phyloP scores from a whole-genome alignment of 2,329 filamentous ascomycete genomes.

The Paecilomyces sp. region DNA sequence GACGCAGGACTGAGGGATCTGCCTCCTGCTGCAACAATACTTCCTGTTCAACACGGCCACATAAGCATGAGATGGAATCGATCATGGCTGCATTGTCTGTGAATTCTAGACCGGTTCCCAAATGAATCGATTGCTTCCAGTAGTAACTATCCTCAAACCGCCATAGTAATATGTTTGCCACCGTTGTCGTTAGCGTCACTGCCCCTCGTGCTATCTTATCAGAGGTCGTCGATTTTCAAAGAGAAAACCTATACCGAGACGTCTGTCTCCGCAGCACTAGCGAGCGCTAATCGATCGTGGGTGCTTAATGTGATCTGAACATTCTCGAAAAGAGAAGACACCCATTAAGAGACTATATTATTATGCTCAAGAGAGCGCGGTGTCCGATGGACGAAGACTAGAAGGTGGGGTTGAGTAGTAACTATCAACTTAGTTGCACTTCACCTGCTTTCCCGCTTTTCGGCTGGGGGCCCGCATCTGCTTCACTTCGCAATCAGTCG shows the following conservation, averaged over 20 bases:
- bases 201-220: not conserved
- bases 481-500: not conserved
- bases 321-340: not conserved
- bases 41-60: constrained; percentile 15
- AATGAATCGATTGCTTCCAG: not conserved
- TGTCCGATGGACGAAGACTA: not conserved
- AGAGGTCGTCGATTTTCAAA: not conserved
- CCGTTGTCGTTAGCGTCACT: not conserved
- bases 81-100: not conserved
- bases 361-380: not conserved
- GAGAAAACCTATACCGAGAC: not conserved
- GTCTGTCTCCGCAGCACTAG: not conserved
- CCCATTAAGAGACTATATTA: not conserved
- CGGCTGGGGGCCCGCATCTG: not conserved
- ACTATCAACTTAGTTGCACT: not conserved
- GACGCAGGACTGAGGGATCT: constrained; percentile 16
- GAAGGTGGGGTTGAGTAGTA: not conserved
- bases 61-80: constrained; percentile 20
- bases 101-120: not conserved
- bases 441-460: not conserved
- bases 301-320: not conserved
- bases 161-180: not conserved
- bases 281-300: not conserved
- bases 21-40: constrained; percentile 15
- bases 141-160: not conserved